Evolutionary conservation across 2,329 filamentous ascomycete genomes (phyloP).

Genomic region (Fusarium sp.): DNA sequence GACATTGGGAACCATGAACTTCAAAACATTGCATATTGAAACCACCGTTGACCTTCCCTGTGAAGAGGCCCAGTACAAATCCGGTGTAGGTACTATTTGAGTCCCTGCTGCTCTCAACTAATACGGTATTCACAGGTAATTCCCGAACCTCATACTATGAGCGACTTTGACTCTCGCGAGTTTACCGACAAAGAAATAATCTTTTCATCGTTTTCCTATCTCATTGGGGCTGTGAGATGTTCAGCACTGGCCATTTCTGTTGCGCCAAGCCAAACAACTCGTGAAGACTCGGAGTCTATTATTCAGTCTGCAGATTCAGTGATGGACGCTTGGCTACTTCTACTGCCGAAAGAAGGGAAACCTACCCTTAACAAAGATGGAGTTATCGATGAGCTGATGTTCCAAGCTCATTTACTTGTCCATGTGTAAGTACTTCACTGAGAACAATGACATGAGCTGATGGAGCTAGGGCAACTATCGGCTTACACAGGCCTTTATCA

Average conservation of each 20-base stretch:
- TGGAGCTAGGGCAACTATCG: constrained; percentile 17
- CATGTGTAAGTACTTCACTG: constrained; percentile 19
- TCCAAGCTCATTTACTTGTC: constrained; percentile 28
- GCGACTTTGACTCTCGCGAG: constrained; percentile 30
- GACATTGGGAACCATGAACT: constrained; percentile 43
- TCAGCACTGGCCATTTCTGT: constrained; percentile 13
- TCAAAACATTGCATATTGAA: constrained; percentile 52
- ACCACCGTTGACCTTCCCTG: constrained; percentile 71
- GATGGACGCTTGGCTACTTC: constrained; percentile 22
- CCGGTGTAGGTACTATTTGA: constrained; percentile 45
- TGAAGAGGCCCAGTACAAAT: constrained; percentile 67
- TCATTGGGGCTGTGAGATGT: constrained; percentile 19
- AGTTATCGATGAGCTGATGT: constrained; percentile 31
- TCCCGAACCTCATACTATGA: constrained; percentile 6
- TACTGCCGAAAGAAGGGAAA: constrained; percentile 12
- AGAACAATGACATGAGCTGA: background rate
- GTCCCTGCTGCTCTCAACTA: accelerated
- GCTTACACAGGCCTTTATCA: constrained; percentile 26
- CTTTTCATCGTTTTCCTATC: constrained; percentile 33
- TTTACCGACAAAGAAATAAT: constrained; percentile 2
- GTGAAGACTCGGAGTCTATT: constrained; percentile 11
- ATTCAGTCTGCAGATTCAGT: constrained; percentile 32
- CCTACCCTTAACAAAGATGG: constrained; percentile 11
- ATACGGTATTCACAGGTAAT: background rate
- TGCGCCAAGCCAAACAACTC: constrained; percentile 10